Evolutionary conservation across 2,329 filamentous ascomycete species (phyloP).

Genomic region (Colletotrichum tamarilloi): DNA sequence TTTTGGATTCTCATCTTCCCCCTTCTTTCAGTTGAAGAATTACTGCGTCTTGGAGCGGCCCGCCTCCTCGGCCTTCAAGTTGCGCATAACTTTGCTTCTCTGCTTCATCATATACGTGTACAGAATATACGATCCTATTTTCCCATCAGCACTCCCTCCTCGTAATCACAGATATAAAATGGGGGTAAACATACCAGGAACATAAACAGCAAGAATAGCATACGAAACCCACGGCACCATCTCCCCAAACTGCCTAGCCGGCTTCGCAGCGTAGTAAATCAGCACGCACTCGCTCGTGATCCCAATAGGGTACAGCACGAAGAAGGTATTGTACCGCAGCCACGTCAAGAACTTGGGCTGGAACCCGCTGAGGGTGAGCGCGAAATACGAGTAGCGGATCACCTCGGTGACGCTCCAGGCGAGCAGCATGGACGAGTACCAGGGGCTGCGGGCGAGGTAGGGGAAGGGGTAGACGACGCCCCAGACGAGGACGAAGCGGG

Average conservation of each 20-base stretch:
- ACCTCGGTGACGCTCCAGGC: slow-evolving; percentile 95
- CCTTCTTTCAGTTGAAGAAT: neutral
- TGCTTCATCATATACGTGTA: slow-evolving; percentile 97
- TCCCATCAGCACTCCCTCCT: neutral
- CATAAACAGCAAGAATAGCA: slow-evolving; percentile 77
- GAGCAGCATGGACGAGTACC: slow-evolving; percentile 81
- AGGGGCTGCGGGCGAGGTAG: slow-evolving; percentile 66
- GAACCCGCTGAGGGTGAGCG: slow-evolving; percentile 72
- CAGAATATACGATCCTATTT: slow-evolving; percentile 77
- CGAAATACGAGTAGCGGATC: slow-evolving; percentile 93
- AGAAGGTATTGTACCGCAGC: slow-evolving; percentile 93
- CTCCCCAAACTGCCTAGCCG: slow-evolving; percentile 61
- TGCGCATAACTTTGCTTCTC: slow-evolving; percentile 80
- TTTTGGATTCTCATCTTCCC: neutral
- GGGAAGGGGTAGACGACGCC: slow-evolving; percentile 82
- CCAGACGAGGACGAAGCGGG: slow-evolving; percentile 91
- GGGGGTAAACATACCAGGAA: slow-evolving; percentile 72
- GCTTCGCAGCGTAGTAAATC: slow-evolving; percentile 76
- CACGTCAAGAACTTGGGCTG: slow-evolving; percentile 78
- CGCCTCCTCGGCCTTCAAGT: slow-evolving; percentile 60
- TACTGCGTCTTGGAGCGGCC: slow-evolving; percentile 28
- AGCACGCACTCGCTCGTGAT: slow-evolving; percentile 89
- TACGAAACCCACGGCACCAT: slow-evolving; percentile 70
- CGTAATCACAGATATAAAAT: neutral
- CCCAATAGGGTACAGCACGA: slow-evolving; percentile 90